Evolutionary conservation across 1,284 basidiomycete species (phyloP), one percentile per base, ranked within the genome.

Genomic region (Pseudozyma flocculosa): DNA sequence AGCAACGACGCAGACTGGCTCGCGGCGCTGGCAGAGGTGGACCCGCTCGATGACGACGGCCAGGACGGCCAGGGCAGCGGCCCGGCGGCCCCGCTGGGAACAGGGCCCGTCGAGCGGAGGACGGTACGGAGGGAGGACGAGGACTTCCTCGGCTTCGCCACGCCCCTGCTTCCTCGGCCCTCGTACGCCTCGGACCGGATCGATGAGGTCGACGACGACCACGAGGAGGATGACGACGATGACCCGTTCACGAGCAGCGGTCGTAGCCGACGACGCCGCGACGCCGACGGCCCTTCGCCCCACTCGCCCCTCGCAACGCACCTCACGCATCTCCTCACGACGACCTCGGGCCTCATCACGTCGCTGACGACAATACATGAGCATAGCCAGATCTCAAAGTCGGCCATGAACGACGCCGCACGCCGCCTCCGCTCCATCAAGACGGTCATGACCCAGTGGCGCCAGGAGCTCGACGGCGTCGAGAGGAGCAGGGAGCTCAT

Each of bases 341-440:
- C 52, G 0, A 69, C 63, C 2, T 19, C 32, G 1, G n/a, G 34
- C 4, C 48, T 70, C 9, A 18, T 70, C 0, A 1, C 21, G 0
- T 50, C 51, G 7, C 40, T 70, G 2, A 44, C 29, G 0, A 30
- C n/a, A 0, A 23, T 70, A 30, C 59, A 70, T 44, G 68, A 70
- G 32, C 61, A 65, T 24, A 49, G 59, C 2, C 68, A 70, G 46
- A 60, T 70, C 2, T 54, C 56, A 3, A 55, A 59, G 38, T 34
- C 40, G 17, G 45, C 36, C 40, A 50, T 52, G 9, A 45, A 45
- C 15, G 68, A 70, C 39, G 66, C 63, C 1, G 42, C 45, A 4
- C 45, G 65, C 17, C 51, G 58, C 32, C 48, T 69, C 9, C 54
- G 61, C 29, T 43, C 50, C 0, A 38, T 67, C 34, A 52, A 50